These are phyloP conservation scores for Kickxella alabastrina DNA, from an alignment of 192 early-diverging fungal species.

Conservation along the genomic window DNA sequence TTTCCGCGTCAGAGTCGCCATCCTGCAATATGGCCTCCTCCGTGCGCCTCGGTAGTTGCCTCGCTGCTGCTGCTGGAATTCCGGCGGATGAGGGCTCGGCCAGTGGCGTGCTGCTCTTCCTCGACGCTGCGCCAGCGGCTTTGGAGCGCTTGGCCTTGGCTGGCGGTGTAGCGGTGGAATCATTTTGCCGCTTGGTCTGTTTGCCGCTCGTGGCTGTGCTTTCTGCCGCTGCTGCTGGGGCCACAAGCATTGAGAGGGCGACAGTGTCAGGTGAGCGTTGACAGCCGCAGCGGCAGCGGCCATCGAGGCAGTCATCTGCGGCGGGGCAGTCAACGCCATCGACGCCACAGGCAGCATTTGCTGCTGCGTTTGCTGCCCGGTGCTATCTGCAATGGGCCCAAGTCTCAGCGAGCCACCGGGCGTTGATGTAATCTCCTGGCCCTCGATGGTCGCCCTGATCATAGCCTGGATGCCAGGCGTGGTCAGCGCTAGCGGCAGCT, in stretches of 20 bases:
- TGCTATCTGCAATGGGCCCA: background rate
- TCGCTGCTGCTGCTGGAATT: background rate
- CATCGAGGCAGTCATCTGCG: background rate
- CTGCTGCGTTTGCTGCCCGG: background rate
- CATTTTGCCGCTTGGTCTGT: background rate
- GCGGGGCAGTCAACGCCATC: background rate
- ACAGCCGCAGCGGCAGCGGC: too few relatives aligned
- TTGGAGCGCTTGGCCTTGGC: background rate
- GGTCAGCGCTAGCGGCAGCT: slow-evolving; percentile 11
- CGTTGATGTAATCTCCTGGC: slow-evolving; percentile 28
- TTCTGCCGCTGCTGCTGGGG: too few relatives aligned
- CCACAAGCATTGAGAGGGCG: too few relatives aligned
- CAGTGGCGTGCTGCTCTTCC: too few relatives aligned
- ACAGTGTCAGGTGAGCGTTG: too few relatives aligned
- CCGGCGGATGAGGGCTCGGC: too few relatives aligned
- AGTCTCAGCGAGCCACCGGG: slow-evolving; percentile 39
- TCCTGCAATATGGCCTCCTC: too few relatives aligned
- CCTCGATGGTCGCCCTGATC: slow-evolving; percentile 28
- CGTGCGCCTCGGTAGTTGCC: too few relatives aligned
- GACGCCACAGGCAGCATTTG: background rate
- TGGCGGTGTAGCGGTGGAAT: background rate
- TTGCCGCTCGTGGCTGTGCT: background rate
- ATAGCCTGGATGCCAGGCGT: slow-evolving; percentile 31
- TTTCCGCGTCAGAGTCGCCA: background rate
- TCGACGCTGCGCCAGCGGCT: background rate